Percentiles rank a stretch among this genome's conserved stretches.
These are phyloP conservation scores for Ilex aquifolium DNA, from an alignment of 257 asterid genomes.

Conservation along the genomic window DNA sequence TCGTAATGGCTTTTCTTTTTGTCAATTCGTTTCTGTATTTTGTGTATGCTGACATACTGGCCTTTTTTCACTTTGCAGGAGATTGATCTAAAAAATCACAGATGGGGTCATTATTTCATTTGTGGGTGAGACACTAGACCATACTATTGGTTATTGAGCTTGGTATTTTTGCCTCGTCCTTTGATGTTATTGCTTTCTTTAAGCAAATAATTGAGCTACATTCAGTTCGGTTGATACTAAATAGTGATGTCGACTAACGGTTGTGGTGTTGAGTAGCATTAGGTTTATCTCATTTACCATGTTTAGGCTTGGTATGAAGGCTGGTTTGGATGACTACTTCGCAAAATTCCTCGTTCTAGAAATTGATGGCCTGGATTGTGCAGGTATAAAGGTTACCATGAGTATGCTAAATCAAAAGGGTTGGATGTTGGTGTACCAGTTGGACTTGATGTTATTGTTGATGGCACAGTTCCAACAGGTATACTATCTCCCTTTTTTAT, in stretches of 20 bases:
- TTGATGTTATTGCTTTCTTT: too few species aligned
- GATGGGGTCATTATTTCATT: conserved; percentile 90
- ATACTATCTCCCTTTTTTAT: conserved; percentile 7
- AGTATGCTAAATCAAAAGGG: conserved; percentile 68
- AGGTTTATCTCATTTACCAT: not conserved
- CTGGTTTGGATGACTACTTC: not conserved
- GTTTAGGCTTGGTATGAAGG: not conserved
- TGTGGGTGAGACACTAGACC: conserved; percentile 61
- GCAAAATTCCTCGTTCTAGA: not conserved
- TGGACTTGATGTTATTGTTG: conserved; percentile 82
- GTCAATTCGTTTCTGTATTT: too few species aligned
- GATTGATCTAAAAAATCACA: conserved; percentile 77
- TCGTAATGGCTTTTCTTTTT: too few species aligned
- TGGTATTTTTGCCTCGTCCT: not conserved
- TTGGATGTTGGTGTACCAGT: conserved; percentile 43
- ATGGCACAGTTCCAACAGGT: conserved; percentile 96
- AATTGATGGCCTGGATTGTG: conserved; percentile 5
- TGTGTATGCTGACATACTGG: not conserved
- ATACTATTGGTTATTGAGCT: not conserved
- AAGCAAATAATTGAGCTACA: too few species aligned
- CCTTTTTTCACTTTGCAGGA: conserved; percentile 38
- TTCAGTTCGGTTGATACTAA: too few species aligned
- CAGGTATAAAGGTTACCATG: conserved; percentile 93
- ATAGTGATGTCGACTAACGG: not conserved
- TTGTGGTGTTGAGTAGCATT: not conserved